These are phyloP conservation scores for Fraxinus excelsior DNA, from an alignment of 257 asterid species.

Conservation along the genomic window DNA sequence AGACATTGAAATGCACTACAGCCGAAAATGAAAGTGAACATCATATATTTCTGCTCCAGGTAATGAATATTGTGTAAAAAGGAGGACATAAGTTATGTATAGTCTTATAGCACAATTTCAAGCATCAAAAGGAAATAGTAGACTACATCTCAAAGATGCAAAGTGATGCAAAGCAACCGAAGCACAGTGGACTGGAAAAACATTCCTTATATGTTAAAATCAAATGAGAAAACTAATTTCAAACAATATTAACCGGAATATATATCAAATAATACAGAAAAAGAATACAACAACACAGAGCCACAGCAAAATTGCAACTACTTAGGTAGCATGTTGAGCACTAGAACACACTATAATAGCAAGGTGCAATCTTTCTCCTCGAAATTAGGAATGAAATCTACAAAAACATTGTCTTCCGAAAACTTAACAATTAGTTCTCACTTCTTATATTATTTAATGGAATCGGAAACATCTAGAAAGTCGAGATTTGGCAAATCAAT, in stretches of 20 bases:
- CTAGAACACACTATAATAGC: background rate
- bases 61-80: background rate
- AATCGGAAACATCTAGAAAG: background rate
- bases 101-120: background rate
- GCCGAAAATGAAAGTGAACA: conserved; percentile 7
- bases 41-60: background rate
- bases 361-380: background rate
- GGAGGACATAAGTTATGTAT: background rate
- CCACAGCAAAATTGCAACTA: too few relatives aligned
- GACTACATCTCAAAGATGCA: background rate
- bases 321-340: too few relatives aligned
- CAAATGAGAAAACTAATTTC: background rate
- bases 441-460: background rate
- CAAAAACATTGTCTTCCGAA: background rate
- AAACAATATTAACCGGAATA: background rate
- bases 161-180: background rate
- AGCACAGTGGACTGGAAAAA: background rate
- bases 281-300: background rate
- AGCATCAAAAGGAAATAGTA: background rate
- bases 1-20: background rate
- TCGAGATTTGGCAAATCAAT: background rate
- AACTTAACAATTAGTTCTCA: background rate
- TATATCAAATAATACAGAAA: background rate
- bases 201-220: background rate
- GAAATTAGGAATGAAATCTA: background rate